Evolutionary conservation across 345 rosid genomes (phyloP), one percentile per base, ranked within the genome.

Genomic region (Balakata baccata): DNA sequence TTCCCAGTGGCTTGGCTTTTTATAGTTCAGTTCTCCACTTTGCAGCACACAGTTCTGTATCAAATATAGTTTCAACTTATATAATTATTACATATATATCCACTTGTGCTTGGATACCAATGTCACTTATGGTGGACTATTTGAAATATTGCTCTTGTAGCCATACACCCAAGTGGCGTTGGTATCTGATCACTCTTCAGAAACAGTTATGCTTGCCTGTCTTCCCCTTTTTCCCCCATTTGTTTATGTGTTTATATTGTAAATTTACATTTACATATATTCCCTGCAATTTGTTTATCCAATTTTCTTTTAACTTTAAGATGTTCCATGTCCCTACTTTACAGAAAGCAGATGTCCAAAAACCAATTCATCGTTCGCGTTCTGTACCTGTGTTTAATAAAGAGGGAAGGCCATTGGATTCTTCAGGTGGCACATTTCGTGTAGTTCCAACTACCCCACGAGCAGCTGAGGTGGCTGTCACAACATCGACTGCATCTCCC

Each of bases 321-420:
- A 45, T 43, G 54, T 66, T 29, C 13, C 47, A 54, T 60, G 77
- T 83, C 41, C 73, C 62, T 68, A 39, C 69, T 74, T 79, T 67
- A 72, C 92, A 94, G 98, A 89, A 85, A 80, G 86, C 83, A 68
- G 88, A 83, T 66, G 72, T 81, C 70, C 68, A 71, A 79, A 23
- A 70, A 72, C 82, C 94, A 64, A 87, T 95, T 53, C 92, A 87
- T 74, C 94, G 98, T 17, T 92, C 99, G 67, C 94, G 58, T 66
- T 95, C 99, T 43, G 94, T 95, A 67, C 98, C 99, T 6, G 83
- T 76, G 72, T 79, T 92, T 38, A 80, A 66, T 74, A 83, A 92
- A 87, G 91, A 87, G 41, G 92, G 83, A 78, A 82, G 70, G 76
- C 85, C 79, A 45, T 54, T 68, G 70, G 86, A 87, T 74, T 76